Base-by-base conservation (phyloP, 129 eudicot genomes). In the Tanacetum coccineum region DNA sequence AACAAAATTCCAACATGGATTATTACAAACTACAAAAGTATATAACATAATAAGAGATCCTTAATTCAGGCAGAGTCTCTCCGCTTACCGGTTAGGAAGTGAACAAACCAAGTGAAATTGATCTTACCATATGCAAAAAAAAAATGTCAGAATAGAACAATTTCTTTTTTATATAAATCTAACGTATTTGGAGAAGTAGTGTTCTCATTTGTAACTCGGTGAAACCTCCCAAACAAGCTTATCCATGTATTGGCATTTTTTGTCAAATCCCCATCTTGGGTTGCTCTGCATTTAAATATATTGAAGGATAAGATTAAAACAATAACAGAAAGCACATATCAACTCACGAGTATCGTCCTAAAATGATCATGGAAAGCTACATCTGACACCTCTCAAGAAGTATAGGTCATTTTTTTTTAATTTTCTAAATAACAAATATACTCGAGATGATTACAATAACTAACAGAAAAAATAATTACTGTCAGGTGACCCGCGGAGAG, bases 241-340 rank as follows among this genome's bases (percentile, higher is more conserved):
- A 71, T 89, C 92, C 98, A 93, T 86, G 74, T 88, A 89, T 58
- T 82, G 84, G 76, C 85, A 89, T 86, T 93, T 93, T 81, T 77
- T 82, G 73, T 89, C 78, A 25, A 86, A 88, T 67, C 95, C 95
- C 98, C 98, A 93, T 3, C 98, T 96, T 25, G 96, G 96, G 84
- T 93, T 93, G 86, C 96, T 89, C 98, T 89, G 88, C 86, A 86
- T 25, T 59, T 45, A 45, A 26, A 67, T 15, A 59, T 75, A 32
- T 47, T 30, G 66, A 3, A 1, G 26, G 14, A 61, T 61, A 61
- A 28, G 9, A 32, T 61, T 61, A 28, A 39, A 55, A 22, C 42
- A 64, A 22, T 19, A 46, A 18, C 0, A 12, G 15, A 59, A 17
- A 25, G 28, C 42, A 7, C 42, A 8, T 36, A 36, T 36, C 42